A percentile compares a stretch with the other conserved stretches of the same genome.
Conservation (phyloP, 176 grass and related monocot species). For the Oryza nivara region DNA sequence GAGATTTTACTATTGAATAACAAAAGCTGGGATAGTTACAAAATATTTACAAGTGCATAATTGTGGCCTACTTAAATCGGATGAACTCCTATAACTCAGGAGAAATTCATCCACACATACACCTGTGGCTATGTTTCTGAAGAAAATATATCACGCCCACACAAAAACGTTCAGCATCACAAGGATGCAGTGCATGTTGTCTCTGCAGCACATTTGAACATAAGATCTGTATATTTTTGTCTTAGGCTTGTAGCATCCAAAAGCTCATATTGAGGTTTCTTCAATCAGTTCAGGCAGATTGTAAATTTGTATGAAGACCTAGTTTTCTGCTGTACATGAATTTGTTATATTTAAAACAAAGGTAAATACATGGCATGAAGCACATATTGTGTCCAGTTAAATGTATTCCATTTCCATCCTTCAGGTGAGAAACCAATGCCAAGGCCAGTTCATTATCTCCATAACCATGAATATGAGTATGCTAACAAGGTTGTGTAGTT, state of each 20-base stretch:
- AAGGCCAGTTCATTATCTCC: constrained; percentile 17
- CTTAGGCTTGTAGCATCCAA: not conserved
- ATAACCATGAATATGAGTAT: constrained; percentile 2
- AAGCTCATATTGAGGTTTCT: constrained; percentile 11
- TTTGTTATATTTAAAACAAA: constrained; percentile 12
- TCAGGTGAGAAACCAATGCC: not conserved
- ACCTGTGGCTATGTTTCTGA: not conserved
- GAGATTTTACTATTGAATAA: constrained; percentile 35
- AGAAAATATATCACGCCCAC: not conserved
- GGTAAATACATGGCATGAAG: constrained; percentile 6
- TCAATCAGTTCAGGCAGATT: not conserved
- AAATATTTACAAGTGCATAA: constrained; percentile 32
- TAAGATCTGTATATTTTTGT: constrained; percentile 1
- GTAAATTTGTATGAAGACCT: not conserved
- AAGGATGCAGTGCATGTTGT: not conserved
- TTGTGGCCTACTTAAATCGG: constrained; percentile 10
- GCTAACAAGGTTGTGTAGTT: not conserved
- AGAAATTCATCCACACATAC: constrained; percentile 23
- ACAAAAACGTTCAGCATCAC: constrained; percentile 17
- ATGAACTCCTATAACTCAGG: not conserved
- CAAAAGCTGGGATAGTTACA: constrained; percentile 32
- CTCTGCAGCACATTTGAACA: constrained; percentile 1
- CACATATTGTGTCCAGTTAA: not conserved
- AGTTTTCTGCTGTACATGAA: not conserved
- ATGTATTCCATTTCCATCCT: not conserved